These are phyloP conservation scores for Nadsonia fulvescens DNA, from an alignment of 805 yeast species.

Conservation along the genomic window DNA sequence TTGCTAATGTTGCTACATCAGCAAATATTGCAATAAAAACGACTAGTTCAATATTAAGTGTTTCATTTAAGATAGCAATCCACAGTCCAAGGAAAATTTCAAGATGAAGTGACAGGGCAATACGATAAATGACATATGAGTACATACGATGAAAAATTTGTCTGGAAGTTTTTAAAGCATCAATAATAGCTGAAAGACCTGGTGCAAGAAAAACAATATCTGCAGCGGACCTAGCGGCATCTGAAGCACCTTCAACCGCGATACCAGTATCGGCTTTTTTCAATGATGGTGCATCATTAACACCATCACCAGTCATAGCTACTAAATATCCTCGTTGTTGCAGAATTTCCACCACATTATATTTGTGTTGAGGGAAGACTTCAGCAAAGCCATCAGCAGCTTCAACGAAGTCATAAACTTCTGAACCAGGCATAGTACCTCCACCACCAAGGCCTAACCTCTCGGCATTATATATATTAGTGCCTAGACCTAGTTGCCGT, in stretches of 20 bases:
- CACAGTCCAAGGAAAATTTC: constrained; percentile 90
- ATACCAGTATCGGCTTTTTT: constrained; percentile 76
- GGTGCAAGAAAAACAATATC: constrained; percentile 34
- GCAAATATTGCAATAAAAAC: constrained; percentile 93
- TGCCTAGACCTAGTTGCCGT: constrained; percentile 92
- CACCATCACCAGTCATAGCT: constrained; percentile 60
- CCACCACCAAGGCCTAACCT: constrained; percentile 78
- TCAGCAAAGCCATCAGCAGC: constrained; percentile 90
- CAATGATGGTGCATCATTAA: constrained; percentile 49
- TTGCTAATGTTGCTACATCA: constrained; percentile 65
- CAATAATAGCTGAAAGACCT: constrained; percentile 43
- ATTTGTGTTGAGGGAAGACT: constrained; percentile 53
- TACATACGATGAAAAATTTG: constrained; percentile 99
- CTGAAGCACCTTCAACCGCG: constrained; percentile 40
- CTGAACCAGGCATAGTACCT: constrained; percentile 48
- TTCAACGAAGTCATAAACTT: constrained; percentile 49
- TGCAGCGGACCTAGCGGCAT: constrained; percentile 28
- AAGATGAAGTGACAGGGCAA: constrained; percentile 86
- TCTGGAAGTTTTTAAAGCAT: constrained; percentile 70
- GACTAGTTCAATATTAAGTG: constrained; percentile 76
- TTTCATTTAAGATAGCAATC: constrained; percentile 83
- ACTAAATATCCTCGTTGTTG: constrained; percentile 48
- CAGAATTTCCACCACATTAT: constrained; percentile 46
- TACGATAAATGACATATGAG: constrained; percentile 95
- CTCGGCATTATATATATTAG: constrained; percentile 92